A percentile compares a stretch with the other conserved stretches of the same genome.
Conservation (phyloP, 116 monocot species). For the Dioscorea cayenensis region DNA sequence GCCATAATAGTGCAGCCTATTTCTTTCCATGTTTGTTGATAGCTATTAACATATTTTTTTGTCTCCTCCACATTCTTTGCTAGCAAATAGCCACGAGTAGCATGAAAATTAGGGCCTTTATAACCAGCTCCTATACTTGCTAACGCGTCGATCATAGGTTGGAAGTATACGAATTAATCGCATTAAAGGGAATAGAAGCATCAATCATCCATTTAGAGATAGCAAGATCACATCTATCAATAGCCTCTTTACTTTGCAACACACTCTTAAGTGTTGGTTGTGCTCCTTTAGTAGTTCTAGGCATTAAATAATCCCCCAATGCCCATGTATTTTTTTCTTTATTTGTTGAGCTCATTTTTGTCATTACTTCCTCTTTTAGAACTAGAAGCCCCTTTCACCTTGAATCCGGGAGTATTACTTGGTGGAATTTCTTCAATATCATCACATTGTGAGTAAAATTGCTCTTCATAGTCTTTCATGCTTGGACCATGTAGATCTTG, state of each 20-base stretch:
- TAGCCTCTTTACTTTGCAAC: not conserved
- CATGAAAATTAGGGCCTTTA: slow-evolving; percentile 51
- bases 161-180: slow-evolving; percentile 70
- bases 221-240: slow-evolving; percentile 35
- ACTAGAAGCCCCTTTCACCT: too few relatives aligned
- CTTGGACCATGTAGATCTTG: slow-evolving; percentile 7
- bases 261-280: too few relatives aligned
- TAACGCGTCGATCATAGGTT: slow-evolving; percentile 72
- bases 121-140: slow-evolving; percentile 41
- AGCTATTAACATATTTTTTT: slow-evolving; percentile 32
- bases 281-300: too few relatives aligned
- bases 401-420: too few relatives aligned
- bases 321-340: too few relatives aligned
- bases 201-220: slow-evolving; percentile 76
- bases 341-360: too few relatives aligned
- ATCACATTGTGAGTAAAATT: too few relatives aligned
- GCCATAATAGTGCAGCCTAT: slow-evolving; percentile 88
- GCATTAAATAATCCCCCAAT: too few relatives aligned
- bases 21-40: slow-evolving; percentile 56
- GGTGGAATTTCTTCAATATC: too few relatives aligned
- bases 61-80: slow-evolving; percentile 56
- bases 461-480: too few relatives aligned
- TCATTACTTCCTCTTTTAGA: too few relatives aligned
- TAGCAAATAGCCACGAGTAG: slow-evolving; percentile 55
- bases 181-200: slow-evolving; percentile 61